Base-by-base conservation (phyloP, 2,329 filamentous ascomycete genomes). In the Cercospora sp. region DNA sequence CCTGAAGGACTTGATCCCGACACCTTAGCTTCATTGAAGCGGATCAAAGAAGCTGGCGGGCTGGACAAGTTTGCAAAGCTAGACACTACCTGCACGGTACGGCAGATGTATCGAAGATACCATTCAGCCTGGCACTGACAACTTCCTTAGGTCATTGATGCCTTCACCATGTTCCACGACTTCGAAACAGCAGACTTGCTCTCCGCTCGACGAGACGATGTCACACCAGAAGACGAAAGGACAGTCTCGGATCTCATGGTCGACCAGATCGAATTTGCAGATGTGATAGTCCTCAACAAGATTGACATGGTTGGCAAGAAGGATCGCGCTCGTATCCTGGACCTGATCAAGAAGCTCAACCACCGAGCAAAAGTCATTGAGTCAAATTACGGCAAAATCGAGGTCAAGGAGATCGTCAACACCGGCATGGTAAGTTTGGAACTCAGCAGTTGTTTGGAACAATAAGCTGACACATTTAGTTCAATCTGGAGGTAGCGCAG, bases 181-280 rank as follows among this genome's bases (percentile, higher is more conserved):
- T 92, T 93, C 75, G 86, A 90, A 72, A 92, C 90, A 0, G 83
- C 84, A 1, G 89, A 92, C 66, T 84, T 92, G 13, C 79, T 92
- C 0, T 89, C 88, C 0, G 85, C 87, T 23, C 84, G 90, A 1
- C 87, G 86, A 65, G 82, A 83, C 1, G 83, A 89, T 5, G 87
- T 90, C 30, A 86, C 5, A 77, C 86, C 74, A 0, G 90, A 92
- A 71, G 90, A 93, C 68, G 89, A 93, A 71, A 82, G 90, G 0
- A 92, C 89, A 0, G 90, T 93, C 2, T 91, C 89, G 0, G 90
- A 92, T 71, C 83, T 93, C 0, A 90, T 92, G 84, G 89, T 91
- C 0, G 90, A 92, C 72, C 90, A 92, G 74, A 90, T 92, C 67
- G 90, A 93, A 77, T 93, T 93, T 72, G 89, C 90, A 0, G 89